These are phyloP conservation scores for Astragalus glycyphyllos DNA, from an alignment of 306 rosid species.

Conservation along the genomic window DNA sequence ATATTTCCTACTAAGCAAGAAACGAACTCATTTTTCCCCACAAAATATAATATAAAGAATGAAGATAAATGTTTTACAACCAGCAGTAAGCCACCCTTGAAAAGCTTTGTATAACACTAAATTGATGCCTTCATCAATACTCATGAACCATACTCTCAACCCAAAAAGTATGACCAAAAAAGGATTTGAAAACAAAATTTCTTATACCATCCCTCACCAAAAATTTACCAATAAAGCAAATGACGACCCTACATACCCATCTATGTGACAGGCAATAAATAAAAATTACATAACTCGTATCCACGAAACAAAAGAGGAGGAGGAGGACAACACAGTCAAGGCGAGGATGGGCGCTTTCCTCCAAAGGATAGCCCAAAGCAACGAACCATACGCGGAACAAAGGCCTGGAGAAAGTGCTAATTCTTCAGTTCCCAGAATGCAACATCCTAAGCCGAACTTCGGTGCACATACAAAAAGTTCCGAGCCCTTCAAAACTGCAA, in stretches of 20 bases:
- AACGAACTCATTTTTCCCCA: slow-evolving; percentile 43
- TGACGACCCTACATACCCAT: slow-evolving; percentile 53
- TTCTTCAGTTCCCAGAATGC: slow-evolving; percentile 45
- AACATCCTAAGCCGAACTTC: slow-evolving; percentile 43
- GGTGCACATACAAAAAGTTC: slow-evolving; percentile 41
- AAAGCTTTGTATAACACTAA: slow-evolving; percentile 55
- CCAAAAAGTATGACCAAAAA: slow-evolving; percentile 35
- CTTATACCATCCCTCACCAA: slow-evolving; percentile 45
- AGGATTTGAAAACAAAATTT: slow-evolving; percentile 19
- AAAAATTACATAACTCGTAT: slow-evolving; percentile 47
- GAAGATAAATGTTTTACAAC: slow-evolving; percentile 53
- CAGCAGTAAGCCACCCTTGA: slow-evolving; percentile 48
- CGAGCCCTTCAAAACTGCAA: slow-evolving; percentile 54
- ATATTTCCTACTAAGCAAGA: background rate
- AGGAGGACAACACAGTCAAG: slow-evolving; percentile 23
- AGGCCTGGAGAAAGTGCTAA: slow-evolving; percentile 41
- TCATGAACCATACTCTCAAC: slow-evolving; percentile 45
- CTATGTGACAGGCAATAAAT: slow-evolving; percentile 52
- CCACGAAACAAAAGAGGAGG: slow-evolving; percentile 31
- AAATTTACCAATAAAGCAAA: slow-evolving; percentile 54
- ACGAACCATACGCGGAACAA: slow-evolving; percentile 44
- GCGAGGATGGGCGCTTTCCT: slow-evolving; percentile 37
- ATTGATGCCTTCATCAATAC: slow-evolving; percentile 44
- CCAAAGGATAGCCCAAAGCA: slow-evolving; percentile 38
- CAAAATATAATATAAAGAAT: slow-evolving; percentile 54